These are phyloP conservation scores for Conticribra weissflogii DNA, from an alignment of 108 stramenopile species.

Conservation along the genomic window DNA sequence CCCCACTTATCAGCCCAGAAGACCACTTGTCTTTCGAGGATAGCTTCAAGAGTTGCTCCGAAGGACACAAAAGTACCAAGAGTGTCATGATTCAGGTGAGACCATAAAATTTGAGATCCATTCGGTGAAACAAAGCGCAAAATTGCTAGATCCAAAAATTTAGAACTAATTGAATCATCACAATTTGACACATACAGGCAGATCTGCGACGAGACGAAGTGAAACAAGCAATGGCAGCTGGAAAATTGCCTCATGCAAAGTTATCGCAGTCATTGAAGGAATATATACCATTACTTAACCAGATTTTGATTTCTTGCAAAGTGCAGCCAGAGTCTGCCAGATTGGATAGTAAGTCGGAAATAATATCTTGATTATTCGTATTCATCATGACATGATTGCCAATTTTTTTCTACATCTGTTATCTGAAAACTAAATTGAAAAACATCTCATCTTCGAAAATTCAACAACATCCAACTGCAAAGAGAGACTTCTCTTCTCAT, in stretches of 20 bases:
- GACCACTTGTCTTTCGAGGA: slow-evolving; percentile 64
- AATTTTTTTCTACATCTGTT: too few relatives aligned
- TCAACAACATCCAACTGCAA: background rate
- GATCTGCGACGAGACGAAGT: slow-evolving; percentile 36
- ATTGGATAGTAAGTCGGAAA: slow-evolving; percentile 72
- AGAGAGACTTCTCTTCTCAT: slow-evolving; percentile 72
- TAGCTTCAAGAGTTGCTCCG: slow-evolving; percentile 63
- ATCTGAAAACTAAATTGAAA: too few relatives aligned
- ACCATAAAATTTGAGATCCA: too few relatives aligned
- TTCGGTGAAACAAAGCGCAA: too few relatives aligned
- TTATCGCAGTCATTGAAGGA: slow-evolving; percentile 30
- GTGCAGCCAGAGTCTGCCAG: slow-evolving; percentile 81
- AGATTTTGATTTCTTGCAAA: slow-evolving; percentile 83
- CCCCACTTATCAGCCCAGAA: slow-evolving; percentile 41
- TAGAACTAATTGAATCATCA: background rate
- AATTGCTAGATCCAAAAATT: too few relatives aligned
- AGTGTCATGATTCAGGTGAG: slow-evolving; percentile 23
- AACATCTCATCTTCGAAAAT: slow-evolving; percentile 9
- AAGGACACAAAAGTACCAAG: slow-evolving; percentile 31
- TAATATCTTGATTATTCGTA: slow-evolving; percentile 22
- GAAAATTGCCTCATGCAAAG: slow-evolving; percentile 25
- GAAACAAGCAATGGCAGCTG: slow-evolving; percentile 37
- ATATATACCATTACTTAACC: slow-evolving; percentile 71
- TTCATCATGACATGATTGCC: too few relatives aligned
- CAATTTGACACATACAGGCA: slow-evolving; percentile 10